Evolutionary conservation across 371 early-diverging fungal species (phyloP).

Genomic region (Funneliformis caledonium): DNA sequence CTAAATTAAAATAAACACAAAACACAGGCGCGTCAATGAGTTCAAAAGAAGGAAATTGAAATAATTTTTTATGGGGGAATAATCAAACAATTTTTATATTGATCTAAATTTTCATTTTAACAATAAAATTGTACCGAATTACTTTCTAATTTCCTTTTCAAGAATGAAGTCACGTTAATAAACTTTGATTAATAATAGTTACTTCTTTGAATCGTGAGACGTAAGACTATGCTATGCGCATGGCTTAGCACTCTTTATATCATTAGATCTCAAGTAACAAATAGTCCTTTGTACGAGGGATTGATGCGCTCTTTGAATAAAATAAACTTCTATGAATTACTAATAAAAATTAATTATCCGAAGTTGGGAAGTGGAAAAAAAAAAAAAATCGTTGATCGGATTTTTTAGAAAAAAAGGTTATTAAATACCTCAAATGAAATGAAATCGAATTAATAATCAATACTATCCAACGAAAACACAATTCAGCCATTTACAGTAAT

Average conservation of each 20-base stretch:
- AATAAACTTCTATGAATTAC: too few relatives aligned
- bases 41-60: neutral
- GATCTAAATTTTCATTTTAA: neutral
- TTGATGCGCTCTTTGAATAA: neutral
- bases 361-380: too few relatives aligned
- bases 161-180: constrained; percentile 1
- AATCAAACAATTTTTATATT: neutral
- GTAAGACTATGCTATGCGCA: constrained; percentile 1
- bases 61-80: neutral
- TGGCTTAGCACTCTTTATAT: neutral
- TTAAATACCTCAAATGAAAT: too few relatives aligned
- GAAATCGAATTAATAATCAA: too few relatives aligned
- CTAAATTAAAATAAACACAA: neutral
- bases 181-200: neutral
- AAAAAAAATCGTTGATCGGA: too few relatives aligned
- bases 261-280: neutral
- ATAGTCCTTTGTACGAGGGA: neutral
- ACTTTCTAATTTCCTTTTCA: neutral
- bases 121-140: neutral
- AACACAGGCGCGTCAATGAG: neutral
- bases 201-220: constrained; percentile 1
- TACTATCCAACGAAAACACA: too few relatives aligned
- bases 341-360: neutral
- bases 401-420: too few relatives aligned
- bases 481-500: too few relatives aligned